Conservation (phyloP, 352 stramenopile species). For the Pythium folliculosum region DNA sequence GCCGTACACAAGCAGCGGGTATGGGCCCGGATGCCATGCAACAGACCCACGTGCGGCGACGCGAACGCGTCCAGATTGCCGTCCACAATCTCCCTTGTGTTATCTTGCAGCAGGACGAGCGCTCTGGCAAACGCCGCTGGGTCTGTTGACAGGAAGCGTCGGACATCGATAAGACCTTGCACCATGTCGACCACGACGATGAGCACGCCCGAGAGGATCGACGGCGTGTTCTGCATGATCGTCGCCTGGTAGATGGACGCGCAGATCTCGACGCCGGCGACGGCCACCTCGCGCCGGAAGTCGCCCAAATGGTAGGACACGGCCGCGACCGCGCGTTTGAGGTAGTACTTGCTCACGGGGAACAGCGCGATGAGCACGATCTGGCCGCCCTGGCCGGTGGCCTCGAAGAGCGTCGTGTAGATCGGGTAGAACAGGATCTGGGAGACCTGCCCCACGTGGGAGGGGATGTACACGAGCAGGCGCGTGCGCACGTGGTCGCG, state of each 20-base stretch:
- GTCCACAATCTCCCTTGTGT: neutral
- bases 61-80: too few relatives aligned
- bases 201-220: neutral
- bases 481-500: neutral
- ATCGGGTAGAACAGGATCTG: constrained; percentile 3
- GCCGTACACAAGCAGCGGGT: too few relatives aligned
- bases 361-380: constrained; percentile 1
- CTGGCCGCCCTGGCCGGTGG: neutral
- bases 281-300: neutral
- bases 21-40: too few relatives aligned
- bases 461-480: neutral
- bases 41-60: too few relatives aligned
- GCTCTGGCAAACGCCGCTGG: neutral
- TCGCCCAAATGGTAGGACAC: neutral
- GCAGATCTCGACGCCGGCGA: neutral
- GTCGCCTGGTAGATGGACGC: neutral
- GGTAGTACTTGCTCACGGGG: neutral
- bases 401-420: constrained; percentile 1
- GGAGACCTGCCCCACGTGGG: neutral
- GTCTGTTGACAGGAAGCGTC: neutral
- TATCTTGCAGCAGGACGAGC: neutral
- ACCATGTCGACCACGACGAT: neutral
- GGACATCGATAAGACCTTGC: neutral
- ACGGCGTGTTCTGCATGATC: constrained; percentile 9
- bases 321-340: neutral